A percentile compares a stretch with the other conserved stretches of the same genome.
These are phyloP conservation scores for Auricularia sp. DNA, from an alignment of 768 basidiomycete genomes.

Conservation along the genomic window DNA sequence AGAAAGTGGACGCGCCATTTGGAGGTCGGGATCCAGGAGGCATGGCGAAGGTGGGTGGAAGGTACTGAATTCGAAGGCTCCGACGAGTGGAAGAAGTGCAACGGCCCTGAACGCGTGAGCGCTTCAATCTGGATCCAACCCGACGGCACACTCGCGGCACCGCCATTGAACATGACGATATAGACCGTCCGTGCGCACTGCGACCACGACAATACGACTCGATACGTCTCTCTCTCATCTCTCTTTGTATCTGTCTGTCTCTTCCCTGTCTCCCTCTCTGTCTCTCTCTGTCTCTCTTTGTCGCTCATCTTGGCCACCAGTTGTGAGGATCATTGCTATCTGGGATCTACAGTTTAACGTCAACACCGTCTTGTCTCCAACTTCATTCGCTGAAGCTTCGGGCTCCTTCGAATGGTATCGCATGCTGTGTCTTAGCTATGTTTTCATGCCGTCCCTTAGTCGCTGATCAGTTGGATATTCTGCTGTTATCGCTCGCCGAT, in stretches of 20 bases:
- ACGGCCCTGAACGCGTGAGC: conserved; percentile 19
- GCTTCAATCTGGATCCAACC: conserved; percentile 21
- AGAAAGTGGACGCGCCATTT: conserved; percentile 35
- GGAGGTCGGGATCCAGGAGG: conserved; percentile 33
- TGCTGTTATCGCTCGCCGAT: not conserved
- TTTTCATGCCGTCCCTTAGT: too few relatives aligned
- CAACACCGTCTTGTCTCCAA: too few relatives aligned
- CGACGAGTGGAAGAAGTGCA: conserved; percentile 27
- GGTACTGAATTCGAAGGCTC: conserved; percentile 28
- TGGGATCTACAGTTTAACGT: too few relatives aligned
- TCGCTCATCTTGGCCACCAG: too few relatives aligned
- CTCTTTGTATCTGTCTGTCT: not conserved
- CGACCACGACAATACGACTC: not conserved
- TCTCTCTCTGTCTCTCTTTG: not conserved
- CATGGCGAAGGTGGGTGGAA: conserved; percentile 40
- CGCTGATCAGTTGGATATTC: not conserved
- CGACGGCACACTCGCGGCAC: conserved; percentile 5
- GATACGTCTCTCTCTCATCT: not conserved
- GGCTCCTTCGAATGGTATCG: too few relatives aligned
- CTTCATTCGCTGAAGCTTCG: too few relatives aligned
- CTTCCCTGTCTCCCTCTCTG: not conserved
- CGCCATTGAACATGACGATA: not conserved
- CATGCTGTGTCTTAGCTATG: too few relatives aligned
- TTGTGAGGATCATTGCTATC: too few relatives aligned
- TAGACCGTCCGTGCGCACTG: not conserved